Base-by-base conservation (phyloP, 1,139 yeast genomes). In the Magnusiomyces suaveolens region DNA sequence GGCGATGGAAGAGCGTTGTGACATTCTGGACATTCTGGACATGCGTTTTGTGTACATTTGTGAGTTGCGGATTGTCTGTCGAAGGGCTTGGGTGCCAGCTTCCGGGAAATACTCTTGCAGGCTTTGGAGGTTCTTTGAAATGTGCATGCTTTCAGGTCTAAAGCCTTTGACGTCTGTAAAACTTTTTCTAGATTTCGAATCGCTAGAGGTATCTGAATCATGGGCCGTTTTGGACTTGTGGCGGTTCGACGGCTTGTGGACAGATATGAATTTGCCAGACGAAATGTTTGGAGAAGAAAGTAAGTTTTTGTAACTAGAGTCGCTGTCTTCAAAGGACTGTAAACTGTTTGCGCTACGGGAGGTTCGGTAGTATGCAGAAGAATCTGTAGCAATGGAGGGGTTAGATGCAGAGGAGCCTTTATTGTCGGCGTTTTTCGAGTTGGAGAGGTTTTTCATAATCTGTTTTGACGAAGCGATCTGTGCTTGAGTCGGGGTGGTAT, bases 71-170 rank as follows among this genome's bases (percentile, higher is more conserved):
- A 90, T 81, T 1, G 96, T 89, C 57, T 84, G 83, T 60, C 87
- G 86, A 59, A 92, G 75, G 55, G 84, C 86, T 50, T 77, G 76
- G 54, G 82, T 81, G 46, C 81, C 83, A 0, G 95, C 84, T 52
- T 84, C 85, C 0, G 98, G 98, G 74, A 92, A 92, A 68, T 87
- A 92, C 60, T 90, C 96, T 1, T 89, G 85, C 63, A 92, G 74
- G 65, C 90, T 89, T 1, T 89, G 85, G 63, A 92, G 74, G 65
- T 92, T 89, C 14, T 92, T 83, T 1, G 96, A 87, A 60, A 92
- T 92, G 64, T 89, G 78, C 66, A 89, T 96, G 60, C 94, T 84
- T 1, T 97, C 92, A 14, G 98, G 98, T 63, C 97, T 77, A n/a
- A 41, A 21, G 23, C 44, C 44, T 41, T 41, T 24, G 20, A 41